phyloP scores from a whole-genome alignment of 2,329 filamentous ascomycete species.

The Hymenoscyphus scutula region DNA sequence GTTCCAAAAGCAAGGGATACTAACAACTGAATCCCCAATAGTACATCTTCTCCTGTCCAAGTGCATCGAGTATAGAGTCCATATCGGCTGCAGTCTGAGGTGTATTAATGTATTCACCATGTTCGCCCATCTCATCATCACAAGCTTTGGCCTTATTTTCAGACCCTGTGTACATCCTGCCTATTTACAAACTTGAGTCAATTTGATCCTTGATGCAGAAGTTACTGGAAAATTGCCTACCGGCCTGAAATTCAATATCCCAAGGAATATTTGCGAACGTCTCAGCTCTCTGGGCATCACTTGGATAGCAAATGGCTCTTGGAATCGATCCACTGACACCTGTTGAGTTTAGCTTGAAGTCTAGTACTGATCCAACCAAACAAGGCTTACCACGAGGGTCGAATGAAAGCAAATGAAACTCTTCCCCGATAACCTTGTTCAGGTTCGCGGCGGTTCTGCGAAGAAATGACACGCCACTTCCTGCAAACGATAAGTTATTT shows the following conservation, averaged over 20 bases:
- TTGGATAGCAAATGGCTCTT: constrained; percentile 42
- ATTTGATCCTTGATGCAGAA: neutral
- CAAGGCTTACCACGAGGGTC: constrained; percentile 40
- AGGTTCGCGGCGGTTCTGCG: constrained; percentile 39
- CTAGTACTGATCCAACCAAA: neutral
- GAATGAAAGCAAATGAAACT: constrained; percentile 47
- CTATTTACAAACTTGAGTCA: neutral
- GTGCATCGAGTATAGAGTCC: constrained; percentile 47
- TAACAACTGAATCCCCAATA: constrained; percentile 43
- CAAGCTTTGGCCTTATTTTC: constrained; percentile 44
- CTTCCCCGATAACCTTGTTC: constrained; percentile 42
- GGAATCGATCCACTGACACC: constrained; percentile 43
- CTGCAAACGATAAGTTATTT: neutral
- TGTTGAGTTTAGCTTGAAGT: neutral
- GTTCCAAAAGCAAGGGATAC: constrained; percentile 2
- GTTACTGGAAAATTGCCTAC: constrained; percentile 30
- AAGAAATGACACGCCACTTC: constrained; percentile 23
- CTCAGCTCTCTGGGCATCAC: constrained; percentile 34
- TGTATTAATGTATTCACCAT: constrained; percentile 47
- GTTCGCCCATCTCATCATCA: constrained; percentile 44
- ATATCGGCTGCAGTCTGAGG: constrained; percentile 52
- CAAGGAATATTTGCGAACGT: constrained; percentile 33
- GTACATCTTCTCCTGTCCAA: constrained; percentile 40
- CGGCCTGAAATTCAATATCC: constrained; percentile 23
- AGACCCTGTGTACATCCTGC: constrained; percentile 39